Conservation (phyloP, 2,329 filamentous ascomycete species). For the Colletotrichum sublineola region DNA sequence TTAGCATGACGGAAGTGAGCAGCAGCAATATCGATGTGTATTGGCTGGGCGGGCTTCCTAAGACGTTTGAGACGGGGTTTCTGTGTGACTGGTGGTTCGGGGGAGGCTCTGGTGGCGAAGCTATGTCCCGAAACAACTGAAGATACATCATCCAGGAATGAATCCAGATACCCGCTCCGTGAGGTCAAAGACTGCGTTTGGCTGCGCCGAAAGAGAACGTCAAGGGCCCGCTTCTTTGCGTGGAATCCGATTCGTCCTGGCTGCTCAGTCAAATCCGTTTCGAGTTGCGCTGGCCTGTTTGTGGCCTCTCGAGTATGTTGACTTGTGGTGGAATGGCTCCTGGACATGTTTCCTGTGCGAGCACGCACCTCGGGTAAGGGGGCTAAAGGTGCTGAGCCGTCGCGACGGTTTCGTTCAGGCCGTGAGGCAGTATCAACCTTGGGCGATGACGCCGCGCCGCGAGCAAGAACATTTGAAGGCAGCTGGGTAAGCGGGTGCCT, state of each 20-base stretch:
- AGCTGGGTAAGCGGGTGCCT: constrained; percentile 26
- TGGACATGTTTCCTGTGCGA: constrained; percentile 42
- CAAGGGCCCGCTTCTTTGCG: constrained; percentile 66
- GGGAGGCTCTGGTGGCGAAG: constrained; percentile 6
- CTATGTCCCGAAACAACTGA: constrained; percentile 26
- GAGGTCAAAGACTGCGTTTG: constrained; percentile 39
- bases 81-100: constrained; percentile 13
- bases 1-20: constrained; percentile 67
- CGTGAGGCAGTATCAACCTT: constrained; percentile 5
- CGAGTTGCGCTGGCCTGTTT: constrained; percentile 67
- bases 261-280: constrained; percentile 58
- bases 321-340: constrained; percentile 14
- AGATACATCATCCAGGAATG: constrained; percentile 27
- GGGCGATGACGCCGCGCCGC: constrained; percentile 6
- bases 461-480: constrained; percentile 21
- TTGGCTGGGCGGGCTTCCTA: constrained; percentile 61
- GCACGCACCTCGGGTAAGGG: constrained; percentile 14
- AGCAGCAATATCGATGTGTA: constrained; percentile 61
- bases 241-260: constrained; percentile 58
- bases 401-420: not conserved
- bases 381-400: not conserved
- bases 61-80: constrained; percentile 46
- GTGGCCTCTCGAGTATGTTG: constrained; percentile 9
- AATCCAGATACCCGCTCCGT: constrained; percentile 28
- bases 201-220: constrained; percentile 62